These are phyloP conservation scores for Ophiosphaerella herpotricha DNA, from an alignment of 2,329 filamentous ascomycete genomes.

Conservation along the genomic window DNA sequence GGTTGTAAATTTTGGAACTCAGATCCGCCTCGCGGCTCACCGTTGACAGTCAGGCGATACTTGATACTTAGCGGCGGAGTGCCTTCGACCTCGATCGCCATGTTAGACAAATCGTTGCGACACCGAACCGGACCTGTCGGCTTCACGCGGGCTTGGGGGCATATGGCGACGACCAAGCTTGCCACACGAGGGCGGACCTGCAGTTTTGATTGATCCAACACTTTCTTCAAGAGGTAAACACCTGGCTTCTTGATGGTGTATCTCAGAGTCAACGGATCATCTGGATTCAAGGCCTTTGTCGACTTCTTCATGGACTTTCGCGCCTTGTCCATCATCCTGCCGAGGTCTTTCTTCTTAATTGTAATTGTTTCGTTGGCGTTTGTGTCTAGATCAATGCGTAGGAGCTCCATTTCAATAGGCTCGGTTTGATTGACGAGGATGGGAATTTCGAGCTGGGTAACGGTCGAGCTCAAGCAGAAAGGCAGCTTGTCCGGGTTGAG, in stretches of 20 bases:
- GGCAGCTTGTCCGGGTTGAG: constrained; percentile 81
- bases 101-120: constrained; percentile 82
- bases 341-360: constrained; percentile 74
- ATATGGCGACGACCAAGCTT: constrained; percentile 83
- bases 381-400: constrained; percentile 82
- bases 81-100: constrained; percentile 81
- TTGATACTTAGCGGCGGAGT: constrained; percentile 90
- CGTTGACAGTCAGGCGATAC: constrained; percentile 87
- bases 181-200: constrained; percentile 79
- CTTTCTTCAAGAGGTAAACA: constrained; percentile 80
- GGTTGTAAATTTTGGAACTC: constrained; percentile 88
- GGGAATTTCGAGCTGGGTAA: constrained; percentile 69
- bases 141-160: constrained; percentile 77
- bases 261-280: constrained; percentile 68
- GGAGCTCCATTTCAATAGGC: constrained; percentile 85
- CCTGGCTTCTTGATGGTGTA: constrained; percentile 84
- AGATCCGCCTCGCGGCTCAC: constrained; percentile 79
- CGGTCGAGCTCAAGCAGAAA: constrained; percentile 76
- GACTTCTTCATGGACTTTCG: constrained; percentile 67
- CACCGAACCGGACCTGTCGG: constrained; percentile 72
- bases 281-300: constrained; percentile 52
- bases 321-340: constrained; percentile 72
- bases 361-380: constrained; percentile 79
- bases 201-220: constrained; percentile 91
- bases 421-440: constrained; percentile 93